Base-by-base conservation (phyloP, 108 stramenopile species). In the Pseudonitzschia pungens region DNA sequence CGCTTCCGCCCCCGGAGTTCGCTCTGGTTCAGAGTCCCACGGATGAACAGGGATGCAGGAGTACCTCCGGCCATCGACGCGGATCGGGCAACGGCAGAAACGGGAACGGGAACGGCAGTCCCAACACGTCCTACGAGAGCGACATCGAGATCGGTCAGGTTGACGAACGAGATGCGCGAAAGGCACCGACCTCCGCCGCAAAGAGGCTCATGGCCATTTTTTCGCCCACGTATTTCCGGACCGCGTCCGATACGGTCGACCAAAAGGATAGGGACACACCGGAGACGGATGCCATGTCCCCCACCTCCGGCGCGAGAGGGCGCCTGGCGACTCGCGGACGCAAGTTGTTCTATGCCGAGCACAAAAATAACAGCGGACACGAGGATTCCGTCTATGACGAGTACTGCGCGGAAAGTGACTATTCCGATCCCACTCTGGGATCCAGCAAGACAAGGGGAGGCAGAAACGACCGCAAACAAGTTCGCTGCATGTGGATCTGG, bases 81-180 rank as follows among this genome's bases (percentile, higher is more conserved):
- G 36, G n/a, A n/a, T n/a, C n/a, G n/a, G n/a, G 36, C 36, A 6
- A 36, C 2, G 6, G 6, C 36, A 36, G 36, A 2, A 36, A 36
- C 36, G 36, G 36, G 6, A 36, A 36, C 36, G 54, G 24, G 4
- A 55, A 55, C 21, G 20, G 26, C 22, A 55, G 54, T 20, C 54
- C 54, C 54, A 26, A 55, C 26, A 55, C 54, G 21, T 55, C 54
- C 4, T 55, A 55, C 24, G 54, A 55, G 54, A 26, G 26, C 54
- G 54, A 55, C 26, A 55, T 55, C 54, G 54, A 55, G 10, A 2
- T 55, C 9, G 54, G 54, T 2, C 24, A 48, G 45, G 7, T 2
- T 18, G 45, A 48, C 45, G 16, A 48, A 48, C 16, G 10, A 12
- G 10, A 18, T 10, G 9, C 14, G 10, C 16, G 45, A 2, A 11